phyloP scores from a whole-genome alignment of 2,329 filamentous ascomycete species.

The Microdochium nivale region DNA sequence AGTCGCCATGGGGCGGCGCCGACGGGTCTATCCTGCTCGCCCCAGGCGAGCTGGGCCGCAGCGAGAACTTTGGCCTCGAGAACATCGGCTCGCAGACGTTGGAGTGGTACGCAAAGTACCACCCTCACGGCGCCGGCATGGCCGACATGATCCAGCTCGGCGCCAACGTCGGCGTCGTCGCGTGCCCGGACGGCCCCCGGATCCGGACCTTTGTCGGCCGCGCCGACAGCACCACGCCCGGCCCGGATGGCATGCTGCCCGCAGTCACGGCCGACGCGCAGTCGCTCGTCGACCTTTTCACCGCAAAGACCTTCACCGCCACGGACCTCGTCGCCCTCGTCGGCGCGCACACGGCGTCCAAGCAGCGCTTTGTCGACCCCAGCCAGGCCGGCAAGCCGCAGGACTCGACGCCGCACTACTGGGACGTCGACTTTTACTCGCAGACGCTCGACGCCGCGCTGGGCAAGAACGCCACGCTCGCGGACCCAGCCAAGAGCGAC shows the following conservation, averaged over 20 bases:
- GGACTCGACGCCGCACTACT: slow-evolving; percentile 38
- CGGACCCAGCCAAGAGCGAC: slow-evolving; percentile 4
- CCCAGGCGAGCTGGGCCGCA: slow-evolving; percentile 24
- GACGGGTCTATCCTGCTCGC: slow-evolving; percentile 35
- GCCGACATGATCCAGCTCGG: slow-evolving; percentile 47
- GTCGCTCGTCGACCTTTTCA: slow-evolving; percentile 35
- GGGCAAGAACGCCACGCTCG: background rate
- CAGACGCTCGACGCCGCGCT: slow-evolving; percentile 20
- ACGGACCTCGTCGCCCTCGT: slow-evolving; percentile 43
- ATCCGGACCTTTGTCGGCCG: slow-evolving; percentile 40
- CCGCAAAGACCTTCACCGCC: slow-evolving; percentile 39
- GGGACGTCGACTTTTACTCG: slow-evolving; percentile 42
- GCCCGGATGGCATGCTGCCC: slow-evolving; percentile 36
- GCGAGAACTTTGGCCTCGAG: slow-evolving; percentile 36
- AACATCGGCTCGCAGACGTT: slow-evolving; percentile 27
- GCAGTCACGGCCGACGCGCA: slow-evolving; percentile 27
- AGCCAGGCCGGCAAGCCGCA: slow-evolving; percentile 27
- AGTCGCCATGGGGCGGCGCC: slow-evolving; percentile 29
- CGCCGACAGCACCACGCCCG: slow-evolving; percentile 28
- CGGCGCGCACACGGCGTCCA: slow-evolving; percentile 42
- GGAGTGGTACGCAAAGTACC: slow-evolving; percentile 28
- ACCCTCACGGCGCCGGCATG: slow-evolving; percentile 29
- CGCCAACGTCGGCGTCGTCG: slow-evolving; percentile 34
- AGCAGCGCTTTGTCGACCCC: slow-evolving; percentile 35
- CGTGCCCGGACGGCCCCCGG: slow-evolving; percentile 42